phyloP scores from a whole-genome alignment of 116 monocot species.

The Zostera marina region DNA sequence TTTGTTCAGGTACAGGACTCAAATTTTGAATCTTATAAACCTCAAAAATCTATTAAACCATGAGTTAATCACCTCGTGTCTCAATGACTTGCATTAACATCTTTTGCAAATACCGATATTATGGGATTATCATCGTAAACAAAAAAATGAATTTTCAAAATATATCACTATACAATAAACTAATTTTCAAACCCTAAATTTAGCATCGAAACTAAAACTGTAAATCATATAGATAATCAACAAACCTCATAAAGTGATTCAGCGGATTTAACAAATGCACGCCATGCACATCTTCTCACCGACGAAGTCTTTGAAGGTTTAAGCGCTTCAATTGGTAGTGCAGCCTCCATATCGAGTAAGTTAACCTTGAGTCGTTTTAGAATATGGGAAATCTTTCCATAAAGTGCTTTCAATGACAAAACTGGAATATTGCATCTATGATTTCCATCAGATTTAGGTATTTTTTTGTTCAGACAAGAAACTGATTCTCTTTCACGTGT shows the following conservation, averaged over 20 bases:
- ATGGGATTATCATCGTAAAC: no score
- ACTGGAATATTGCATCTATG: conserved; percentile 35
- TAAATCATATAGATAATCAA: background rate
- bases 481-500: background rate
- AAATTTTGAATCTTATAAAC: no score
- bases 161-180: background rate
- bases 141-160: background rate
- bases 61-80: no score
- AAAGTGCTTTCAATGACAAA: conserved; percentile 47
- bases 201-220: background rate
- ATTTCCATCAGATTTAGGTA: background rate
- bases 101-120: no score
- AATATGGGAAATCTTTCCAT: conserved; percentile 48
- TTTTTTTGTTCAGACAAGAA: background rate
- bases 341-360: conserved; percentile 91
- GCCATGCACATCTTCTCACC: conserved; percentile 64
- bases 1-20: no score
- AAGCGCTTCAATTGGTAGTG: conserved; percentile 58
- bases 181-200: no score
- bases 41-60: no score
- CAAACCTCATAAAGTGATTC: conserved; percentile 73
- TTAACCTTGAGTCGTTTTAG: conserved; percentile 62
- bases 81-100: no score
- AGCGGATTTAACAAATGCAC: conserved; percentile 77
- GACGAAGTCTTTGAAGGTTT: conserved; percentile 28